Evolutionary conservation across 2,329 filamentous ascomycete species (phyloP).

Genomic region (Samsoniella hepiali): DNA sequence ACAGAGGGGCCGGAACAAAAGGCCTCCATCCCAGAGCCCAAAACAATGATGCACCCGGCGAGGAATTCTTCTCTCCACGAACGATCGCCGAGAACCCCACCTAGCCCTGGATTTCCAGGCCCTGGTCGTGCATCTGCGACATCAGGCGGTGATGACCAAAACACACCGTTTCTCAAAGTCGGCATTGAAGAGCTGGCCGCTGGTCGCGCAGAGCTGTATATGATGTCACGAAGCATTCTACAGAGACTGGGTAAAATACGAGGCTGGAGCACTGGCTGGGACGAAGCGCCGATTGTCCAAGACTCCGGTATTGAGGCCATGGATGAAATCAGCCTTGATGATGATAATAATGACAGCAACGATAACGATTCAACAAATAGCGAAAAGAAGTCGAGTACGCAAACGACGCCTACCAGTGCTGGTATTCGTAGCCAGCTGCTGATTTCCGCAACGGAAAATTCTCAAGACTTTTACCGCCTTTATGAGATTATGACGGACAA

Average conservation of each 20-base stretch:
- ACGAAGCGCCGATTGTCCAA: constrained; percentile 51
- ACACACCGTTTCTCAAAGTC: constrained; percentile 51
- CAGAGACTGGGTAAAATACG: constrained; percentile 68
- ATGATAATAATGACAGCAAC: constrained; percentile 32
- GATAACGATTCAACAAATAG: constrained; percentile 18
- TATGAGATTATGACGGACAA: constrained; percentile 80
- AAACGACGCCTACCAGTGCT: constrained; percentile 29
- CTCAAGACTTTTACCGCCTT: constrained; percentile 61
- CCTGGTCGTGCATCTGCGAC: constrained; percentile 38
- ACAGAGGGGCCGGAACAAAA: constrained; percentile 56
- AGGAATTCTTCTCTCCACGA: constrained; percentile 59
- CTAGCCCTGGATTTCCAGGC: constrained; percentile 51
- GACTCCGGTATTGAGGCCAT: constrained; percentile 45
- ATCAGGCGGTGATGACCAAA: constrained; percentile 38
- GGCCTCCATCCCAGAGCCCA: constrained; percentile 61
- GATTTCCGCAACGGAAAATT: constrained; percentile 57
- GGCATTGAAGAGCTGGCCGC: constrained; percentile 82
- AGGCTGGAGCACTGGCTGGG: constrained; percentile 77
- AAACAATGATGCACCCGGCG: constrained; percentile 67
- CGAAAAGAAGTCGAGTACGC: constrained; percentile 15
- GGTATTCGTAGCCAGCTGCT: constrained; percentile 49
- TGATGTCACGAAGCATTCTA: constrained; percentile 75
- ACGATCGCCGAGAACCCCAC: constrained; percentile 38
- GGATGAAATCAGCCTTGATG: constrained; percentile 56
- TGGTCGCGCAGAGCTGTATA: constrained; percentile 75